A percentile compares a stretch with the other conserved stretches of the same genome.
Conservation (phyloP, 2,329 filamentous ascomycete species). For the Talaromyces albobiverticillius region DNA sequence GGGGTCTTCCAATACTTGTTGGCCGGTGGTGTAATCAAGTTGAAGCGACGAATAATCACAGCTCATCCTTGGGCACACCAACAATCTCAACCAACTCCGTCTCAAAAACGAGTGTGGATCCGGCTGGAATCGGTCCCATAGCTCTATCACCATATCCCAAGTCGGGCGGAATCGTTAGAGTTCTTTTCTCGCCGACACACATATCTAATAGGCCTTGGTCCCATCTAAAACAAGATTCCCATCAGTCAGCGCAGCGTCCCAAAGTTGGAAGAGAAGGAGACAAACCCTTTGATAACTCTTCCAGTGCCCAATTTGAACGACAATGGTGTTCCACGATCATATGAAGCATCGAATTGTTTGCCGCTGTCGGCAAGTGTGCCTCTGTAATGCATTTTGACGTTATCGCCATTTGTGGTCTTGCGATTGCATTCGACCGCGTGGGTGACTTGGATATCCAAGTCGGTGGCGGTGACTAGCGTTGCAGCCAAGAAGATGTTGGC, state of each 20-base stretch:
- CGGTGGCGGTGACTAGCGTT: constrained; percentile 20
- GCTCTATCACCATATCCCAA: constrained; percentile 74
- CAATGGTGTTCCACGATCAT: constrained; percentile 74
- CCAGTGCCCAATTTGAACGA: constrained; percentile 75
- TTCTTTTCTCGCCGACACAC: constrained; percentile 93
- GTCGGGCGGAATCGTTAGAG: constrained; percentile 83
- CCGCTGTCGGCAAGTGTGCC: constrained; percentile 74
- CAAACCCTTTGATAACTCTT: constrained; percentile 83
- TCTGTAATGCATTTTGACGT: constrained; percentile 81
- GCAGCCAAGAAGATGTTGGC: constrained; percentile 8
- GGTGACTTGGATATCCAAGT: constrained; percentile 74
- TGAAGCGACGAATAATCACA: constrained; percentile 33
- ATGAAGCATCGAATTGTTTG: constrained; percentile 78
- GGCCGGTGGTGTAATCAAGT: no score
- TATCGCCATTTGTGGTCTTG: constrained; percentile 73
- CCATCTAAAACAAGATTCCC: constrained; percentile 66
- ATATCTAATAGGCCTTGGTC: constrained; percentile 86
- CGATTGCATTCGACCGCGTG: constrained; percentile 73
- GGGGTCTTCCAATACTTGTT: no score
- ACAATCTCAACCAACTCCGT: constrained; percentile 84
- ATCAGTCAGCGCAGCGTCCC: no score
- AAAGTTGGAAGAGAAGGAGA: constrained; percentile 27
- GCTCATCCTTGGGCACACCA: constrained; percentile 59
- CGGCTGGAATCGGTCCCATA: constrained; percentile 79
- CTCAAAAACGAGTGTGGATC: constrained; percentile 83